These are phyloP conservation scores for Escallonia rubra DNA, from an alignment of 129 eudicot species.

Conservation along the genomic window DNA sequence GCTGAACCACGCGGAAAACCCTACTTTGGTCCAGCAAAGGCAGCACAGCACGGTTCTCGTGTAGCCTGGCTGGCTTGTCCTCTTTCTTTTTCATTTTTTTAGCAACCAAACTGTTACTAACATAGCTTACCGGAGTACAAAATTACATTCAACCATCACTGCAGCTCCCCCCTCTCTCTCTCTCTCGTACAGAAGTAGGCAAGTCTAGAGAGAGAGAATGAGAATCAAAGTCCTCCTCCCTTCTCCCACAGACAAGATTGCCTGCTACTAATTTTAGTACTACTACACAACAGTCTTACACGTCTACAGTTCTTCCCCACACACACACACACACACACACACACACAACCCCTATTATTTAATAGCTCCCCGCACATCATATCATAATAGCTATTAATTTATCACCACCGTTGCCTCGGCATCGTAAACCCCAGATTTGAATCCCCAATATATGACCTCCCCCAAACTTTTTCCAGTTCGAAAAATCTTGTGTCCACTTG, in stretches of 20 bases:
- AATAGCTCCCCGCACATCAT: not conserved
- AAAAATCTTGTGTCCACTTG: slow-evolving; percentile 10
- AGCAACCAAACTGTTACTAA: not conserved
- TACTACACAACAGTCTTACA: not conserved
- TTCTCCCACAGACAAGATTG: slow-evolving; percentile 5
- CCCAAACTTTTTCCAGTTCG: slow-evolving; percentile 18
- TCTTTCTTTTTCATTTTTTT: not conserved
- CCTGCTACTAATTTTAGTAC: not conserved
- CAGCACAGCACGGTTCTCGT: slow-evolving; percentile 9
- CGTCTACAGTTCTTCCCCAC: not conserved
- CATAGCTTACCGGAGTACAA: too few species aligned
- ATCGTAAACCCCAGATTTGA: slow-evolving; percentile 48
- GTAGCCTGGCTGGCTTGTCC: not conserved
- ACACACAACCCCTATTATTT: too few species aligned
- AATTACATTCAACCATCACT: too few species aligned
- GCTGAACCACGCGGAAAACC: not conserved
- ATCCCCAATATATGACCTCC: slow-evolving; percentile 13
- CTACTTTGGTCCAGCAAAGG: slow-evolving; percentile 8
- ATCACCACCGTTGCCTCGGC: slow-evolving; percentile 42
- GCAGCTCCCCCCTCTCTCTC: too few species aligned
- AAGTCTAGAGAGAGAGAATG: not conserved
- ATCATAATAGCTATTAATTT: slow-evolving; percentile 5
- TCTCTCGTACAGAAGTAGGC: too few species aligned
- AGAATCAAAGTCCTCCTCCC: not conserved
- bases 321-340: too few species aligned